These are phyloP conservation scores for Xylariales sp. DNA, from an alignment of 2,329 filamentous ascomycete species.

Conservation along the genomic window DNA sequence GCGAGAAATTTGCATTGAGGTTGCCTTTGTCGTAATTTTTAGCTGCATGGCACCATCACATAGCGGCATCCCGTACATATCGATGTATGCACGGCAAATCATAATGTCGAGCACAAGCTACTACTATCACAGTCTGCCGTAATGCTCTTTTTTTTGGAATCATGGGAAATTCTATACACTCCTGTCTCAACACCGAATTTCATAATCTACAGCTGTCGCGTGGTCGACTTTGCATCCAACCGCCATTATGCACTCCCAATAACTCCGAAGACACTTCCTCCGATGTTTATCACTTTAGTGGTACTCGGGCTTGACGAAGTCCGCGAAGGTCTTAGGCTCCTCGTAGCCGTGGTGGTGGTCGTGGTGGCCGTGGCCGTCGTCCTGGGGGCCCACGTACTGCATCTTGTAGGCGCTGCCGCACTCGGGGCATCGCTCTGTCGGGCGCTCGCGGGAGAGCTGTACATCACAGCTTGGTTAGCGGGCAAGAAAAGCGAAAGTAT, in stretches of 20 bases:
- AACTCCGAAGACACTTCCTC: too few species aligned
- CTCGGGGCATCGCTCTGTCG: conserved; percentile 91
- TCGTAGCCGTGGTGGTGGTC: conserved; percentile 59
- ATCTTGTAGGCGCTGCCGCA: conserved; percentile 97
- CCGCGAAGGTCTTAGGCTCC: conserved; percentile 94
- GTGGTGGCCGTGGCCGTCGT: conserved; percentile 61
- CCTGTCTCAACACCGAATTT: conserved; percentile 1
- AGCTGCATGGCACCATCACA: too few species aligned
- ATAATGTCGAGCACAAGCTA: neutral
- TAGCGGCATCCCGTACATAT: too few species aligned
- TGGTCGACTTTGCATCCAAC: too few species aligned
- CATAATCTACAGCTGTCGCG: conserved; percentile 7
- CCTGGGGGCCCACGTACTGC: conserved; percentile 85
- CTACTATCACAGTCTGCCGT: neutral
- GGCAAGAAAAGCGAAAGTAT: conserved; percentile 6
- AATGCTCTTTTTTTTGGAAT: too few species aligned
- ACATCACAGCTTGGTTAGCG: conserved; percentile 7
- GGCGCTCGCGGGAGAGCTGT: conserved; percentile 82
- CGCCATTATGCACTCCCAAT: conserved; percentile 2
- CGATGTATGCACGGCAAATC: neutral
- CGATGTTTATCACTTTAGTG: conserved; percentile 49
- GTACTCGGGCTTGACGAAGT: conserved; percentile 95
- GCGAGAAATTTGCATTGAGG: too few species aligned
- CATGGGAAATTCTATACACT: conserved; percentile 7
- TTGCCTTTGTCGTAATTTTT: too few species aligned